Evolutionary conservation across 768 basidiomycete genomes (phyloP).

Genomic region (Nidularia pulvinata): DNA sequence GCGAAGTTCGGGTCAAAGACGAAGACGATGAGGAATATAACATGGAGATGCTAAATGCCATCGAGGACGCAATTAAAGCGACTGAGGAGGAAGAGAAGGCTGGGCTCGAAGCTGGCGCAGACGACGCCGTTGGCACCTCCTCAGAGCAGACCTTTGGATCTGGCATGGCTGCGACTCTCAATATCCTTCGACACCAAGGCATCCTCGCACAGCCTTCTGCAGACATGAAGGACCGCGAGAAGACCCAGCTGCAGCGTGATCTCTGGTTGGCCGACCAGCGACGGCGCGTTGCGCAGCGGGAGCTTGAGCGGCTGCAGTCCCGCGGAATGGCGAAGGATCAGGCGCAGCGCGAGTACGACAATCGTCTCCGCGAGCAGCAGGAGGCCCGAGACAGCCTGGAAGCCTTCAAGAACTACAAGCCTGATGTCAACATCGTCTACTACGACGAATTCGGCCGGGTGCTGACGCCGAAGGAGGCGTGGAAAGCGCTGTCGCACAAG

Average conservation of each 20-base stretch:
- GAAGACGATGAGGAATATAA: slow-evolving; percentile 75
- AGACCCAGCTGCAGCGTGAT: slow-evolving; percentile 81
- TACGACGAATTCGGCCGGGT: slow-evolving; percentile 93
- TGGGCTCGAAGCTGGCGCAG: slow-evolving; percentile 8
- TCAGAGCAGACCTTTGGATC: slow-evolving; percentile 77
- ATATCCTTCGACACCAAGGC: slow-evolving; percentile 91
- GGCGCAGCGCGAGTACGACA: slow-evolving; percentile 93
- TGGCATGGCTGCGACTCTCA: slow-evolving; percentile 89
- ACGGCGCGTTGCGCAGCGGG: slow-evolving; percentile 71
- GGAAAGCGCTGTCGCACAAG: slow-evolving; percentile 97
- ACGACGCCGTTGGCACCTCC: slow-evolving; percentile 50
- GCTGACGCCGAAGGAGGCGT: slow-evolving; percentile 93
- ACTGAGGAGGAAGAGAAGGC: slow-evolving; percentile 57
- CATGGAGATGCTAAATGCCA: slow-evolving; percentile 73
- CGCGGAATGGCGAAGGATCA: slow-evolving; percentile 90
- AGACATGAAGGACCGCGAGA: slow-evolving; percentile 77
- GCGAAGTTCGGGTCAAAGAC: slow-evolving; percentile 77
- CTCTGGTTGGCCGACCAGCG: slow-evolving; percentile 90
- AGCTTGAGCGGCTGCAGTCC: slow-evolving; percentile 73
- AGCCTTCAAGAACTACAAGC: slow-evolving; percentile 92
- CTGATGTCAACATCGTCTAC: slow-evolving; percentile 95
- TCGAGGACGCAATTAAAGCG: slow-evolving; percentile 68
- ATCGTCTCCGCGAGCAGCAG: slow-evolving; percentile 87
- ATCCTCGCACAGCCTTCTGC: slow-evolving; percentile 64
- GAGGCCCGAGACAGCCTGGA: slow-evolving; percentile 84